A percentile compares a stretch with the other conserved stretches of the same genome.
Evolutionary conservation across 768 basidiomycete genomes (phyloP).

Genomic region (Collybia mongolica): DNA sequence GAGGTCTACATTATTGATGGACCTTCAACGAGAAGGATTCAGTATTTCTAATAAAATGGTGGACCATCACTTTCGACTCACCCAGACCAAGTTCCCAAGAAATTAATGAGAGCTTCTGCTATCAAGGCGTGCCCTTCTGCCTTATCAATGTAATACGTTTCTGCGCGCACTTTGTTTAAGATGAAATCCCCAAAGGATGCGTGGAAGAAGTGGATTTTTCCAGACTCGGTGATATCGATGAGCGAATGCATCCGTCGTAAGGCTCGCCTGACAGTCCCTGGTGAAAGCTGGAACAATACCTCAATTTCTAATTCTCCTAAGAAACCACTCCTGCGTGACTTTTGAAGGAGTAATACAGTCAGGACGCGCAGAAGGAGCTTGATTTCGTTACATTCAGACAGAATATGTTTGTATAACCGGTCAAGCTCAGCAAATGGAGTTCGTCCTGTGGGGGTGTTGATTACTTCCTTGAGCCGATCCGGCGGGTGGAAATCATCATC

Average conservation of each 20-base stretch:
- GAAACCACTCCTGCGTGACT: not conserved
- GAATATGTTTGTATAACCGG: not conserved
- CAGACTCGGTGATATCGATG: not conserved
- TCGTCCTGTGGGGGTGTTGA: not conserved
- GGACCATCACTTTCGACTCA: too few relatives aligned
- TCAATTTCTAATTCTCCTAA: not conserved
- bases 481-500: not conserved
- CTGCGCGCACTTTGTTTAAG: not conserved
- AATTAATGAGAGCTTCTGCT: too few relatives aligned
- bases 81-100: too few relatives aligned
- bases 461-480: not conserved
- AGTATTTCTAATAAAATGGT: too few relatives aligned
- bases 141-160: too few relatives aligned
- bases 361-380: not conserved
- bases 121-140: too few relatives aligned
- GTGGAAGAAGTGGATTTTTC: not conserved
- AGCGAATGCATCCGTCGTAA: not conserved
- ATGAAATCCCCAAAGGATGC: conserved; percentile 1
- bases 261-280: not conserved
- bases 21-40: too few relatives aligned
- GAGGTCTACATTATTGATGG: too few relatives aligned
- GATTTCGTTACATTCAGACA: not conserved
- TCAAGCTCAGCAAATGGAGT: not conserved
- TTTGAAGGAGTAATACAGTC: not conserved
- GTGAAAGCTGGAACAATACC: not conserved